These are phyloP conservation scores for Xylaria sp. DNA, from an alignment of 2,329 filamentous ascomycete genomes.

Conservation along the genomic window DNA sequence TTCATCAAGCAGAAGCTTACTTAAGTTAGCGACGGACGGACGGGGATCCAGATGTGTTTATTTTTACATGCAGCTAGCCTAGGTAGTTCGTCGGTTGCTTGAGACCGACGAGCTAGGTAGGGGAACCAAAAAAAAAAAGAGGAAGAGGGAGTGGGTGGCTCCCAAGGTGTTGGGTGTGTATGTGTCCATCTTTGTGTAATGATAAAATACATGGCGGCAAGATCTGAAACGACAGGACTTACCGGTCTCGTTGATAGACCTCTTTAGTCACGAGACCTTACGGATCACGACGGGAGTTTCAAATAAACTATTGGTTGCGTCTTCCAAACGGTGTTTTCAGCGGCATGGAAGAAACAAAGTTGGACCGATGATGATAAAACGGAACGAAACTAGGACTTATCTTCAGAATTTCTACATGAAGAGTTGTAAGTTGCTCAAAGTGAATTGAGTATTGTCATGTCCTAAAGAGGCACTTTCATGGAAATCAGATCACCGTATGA, in stretches of 20 bases:
- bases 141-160: neutral
- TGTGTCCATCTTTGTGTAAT: conserved; percentile 6
- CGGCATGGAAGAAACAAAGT: neutral
- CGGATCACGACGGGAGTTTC: neutral
- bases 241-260: neutral
- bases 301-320: neutral
- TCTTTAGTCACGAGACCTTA: neutral
- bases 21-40: conserved; percentile 49
- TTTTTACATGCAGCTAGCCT: neutral
- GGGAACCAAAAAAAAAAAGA: too few relatives aligned
- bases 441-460: too few relatives aligned
- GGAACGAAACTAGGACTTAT: neutral
- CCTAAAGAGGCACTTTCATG: neutral
- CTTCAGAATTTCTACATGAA: too few relatives aligned
- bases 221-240: neutral
- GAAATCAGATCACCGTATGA: conserved; percentile 15
- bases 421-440: too few relatives aligned
- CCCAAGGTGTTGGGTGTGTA: neutral
- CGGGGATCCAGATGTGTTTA: neutral
- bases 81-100: too few relatives aligned
- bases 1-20: conserved; percentile 99
- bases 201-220: conserved; percentile 2
- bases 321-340: neutral
- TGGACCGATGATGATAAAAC: neutral
- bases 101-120: too few relatives aligned